phyloP scores from a whole-genome alignment of 805 yeast species.

The Danielozyma ontarioensis region DNA sequence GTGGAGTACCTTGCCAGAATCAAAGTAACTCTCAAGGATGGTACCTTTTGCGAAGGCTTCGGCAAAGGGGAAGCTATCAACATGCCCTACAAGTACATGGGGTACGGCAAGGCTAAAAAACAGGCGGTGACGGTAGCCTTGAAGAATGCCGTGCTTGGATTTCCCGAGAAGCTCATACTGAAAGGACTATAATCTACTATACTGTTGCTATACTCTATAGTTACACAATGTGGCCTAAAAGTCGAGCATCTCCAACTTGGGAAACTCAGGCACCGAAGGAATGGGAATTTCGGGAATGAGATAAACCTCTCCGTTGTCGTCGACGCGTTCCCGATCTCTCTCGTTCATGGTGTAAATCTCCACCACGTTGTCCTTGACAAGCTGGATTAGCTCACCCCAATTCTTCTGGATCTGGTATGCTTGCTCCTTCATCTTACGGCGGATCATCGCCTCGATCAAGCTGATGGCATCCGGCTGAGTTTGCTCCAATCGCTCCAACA shows the following conservation, averaged over 20 bases:
- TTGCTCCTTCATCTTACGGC: constrained; percentile 70
- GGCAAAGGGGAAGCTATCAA: constrained; percentile 37
- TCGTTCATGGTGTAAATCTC: constrained; percentile 83
- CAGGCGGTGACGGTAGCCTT: constrained; percentile 45
- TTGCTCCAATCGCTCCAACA: constrained; percentile 72
- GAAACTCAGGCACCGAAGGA: constrained; percentile 63
- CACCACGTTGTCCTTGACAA: constrained; percentile 53
- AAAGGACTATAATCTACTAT: constrained; percentile 26
- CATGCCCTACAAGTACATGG: constrained; percentile 26
- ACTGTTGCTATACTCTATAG: constrained; percentile 4
- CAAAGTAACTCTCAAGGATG: constrained; percentile 38
- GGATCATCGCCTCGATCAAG: constrained; percentile 68
- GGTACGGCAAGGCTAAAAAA: constrained; percentile 39
- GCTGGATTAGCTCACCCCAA: constrained; percentile 51
- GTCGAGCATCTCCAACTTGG: constrained; percentile 53
- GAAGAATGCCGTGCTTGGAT: constrained; percentile 35
- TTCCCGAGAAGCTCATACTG: constrained; percentile 25
- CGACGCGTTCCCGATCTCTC: constrained; percentile 80
- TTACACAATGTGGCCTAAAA: constrained; percentile 29
- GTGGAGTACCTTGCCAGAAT: constrained; percentile 23
- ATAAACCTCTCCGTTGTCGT: constrained; percentile 83
- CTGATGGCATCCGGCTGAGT: constrained; percentile 70
- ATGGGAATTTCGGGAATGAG: constrained; percentile 69
- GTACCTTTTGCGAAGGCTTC: constrained; percentile 29
- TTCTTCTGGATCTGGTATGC: constrained; percentile 75